Percentiles rank a stretch among this genome's conserved stretches.
phyloP scores from a whole-genome alignment of 2,329 filamentous ascomycete genomes.

The Orbilia oligospora region DNA sequence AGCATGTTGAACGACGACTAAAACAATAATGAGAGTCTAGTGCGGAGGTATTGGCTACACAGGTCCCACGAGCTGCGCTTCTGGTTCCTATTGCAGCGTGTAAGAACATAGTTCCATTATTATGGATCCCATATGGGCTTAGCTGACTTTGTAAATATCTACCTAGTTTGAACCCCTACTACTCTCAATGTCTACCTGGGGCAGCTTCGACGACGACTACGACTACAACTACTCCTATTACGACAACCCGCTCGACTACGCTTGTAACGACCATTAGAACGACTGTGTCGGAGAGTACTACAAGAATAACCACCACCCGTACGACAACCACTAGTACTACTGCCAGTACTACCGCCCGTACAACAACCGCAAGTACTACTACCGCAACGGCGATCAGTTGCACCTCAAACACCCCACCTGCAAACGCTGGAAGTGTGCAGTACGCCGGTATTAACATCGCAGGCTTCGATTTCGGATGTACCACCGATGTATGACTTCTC shows the following conservation, averaged over 20 bases:
- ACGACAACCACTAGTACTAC: too few species aligned
- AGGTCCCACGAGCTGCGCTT: constrained; percentile 28
- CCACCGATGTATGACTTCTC: constrained; percentile 65
- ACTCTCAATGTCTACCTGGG: constrained; percentile 36
- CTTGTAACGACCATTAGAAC: background rate
- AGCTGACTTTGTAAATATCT: constrained; percentile 6
- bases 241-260: constrained; percentile 25
- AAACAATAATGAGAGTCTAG: constrained; percentile 9
- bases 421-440: constrained; percentile 31
- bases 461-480: constrained; percentile 71
- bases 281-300: too few species aligned
- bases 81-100: constrained; percentile 34
- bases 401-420: constrained; percentile 30
- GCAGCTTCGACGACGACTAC: constrained; percentile 16
- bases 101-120: constrained; percentile 2
- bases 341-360: background rate
- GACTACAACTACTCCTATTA: background rate
- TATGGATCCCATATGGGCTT: background rate
- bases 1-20: too few species aligned
- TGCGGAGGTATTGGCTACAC: constrained; percentile 43
- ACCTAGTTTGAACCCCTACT: constrained; percentile 38
- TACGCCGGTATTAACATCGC: constrained; percentile 68
- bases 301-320: too few species aligned
- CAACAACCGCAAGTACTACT: constrained; percentile 21
- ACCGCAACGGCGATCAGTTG: constrained; percentile 39